phyloP scores from a whole-genome alignment of 495 filamentous ascomycete genomes.

The Penicillium fimorum region DNA sequence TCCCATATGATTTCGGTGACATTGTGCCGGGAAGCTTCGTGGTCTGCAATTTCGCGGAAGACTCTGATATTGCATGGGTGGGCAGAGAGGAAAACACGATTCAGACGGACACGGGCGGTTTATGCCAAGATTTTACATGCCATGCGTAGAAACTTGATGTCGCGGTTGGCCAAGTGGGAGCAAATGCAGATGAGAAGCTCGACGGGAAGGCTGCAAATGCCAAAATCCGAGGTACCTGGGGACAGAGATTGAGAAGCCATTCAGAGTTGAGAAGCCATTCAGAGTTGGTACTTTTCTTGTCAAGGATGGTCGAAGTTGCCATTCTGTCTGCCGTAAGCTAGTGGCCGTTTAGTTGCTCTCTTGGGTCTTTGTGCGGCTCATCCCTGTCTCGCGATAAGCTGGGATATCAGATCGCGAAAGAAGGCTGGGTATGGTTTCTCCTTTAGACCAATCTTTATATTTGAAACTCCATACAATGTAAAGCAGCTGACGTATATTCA shows the following conservation, averaged over 20 bases:
- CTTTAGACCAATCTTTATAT: not conserved
- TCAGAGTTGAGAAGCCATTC: too few relatives aligned
- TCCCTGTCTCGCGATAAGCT: not conserved
- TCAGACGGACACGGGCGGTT: constrained; percentile 10
- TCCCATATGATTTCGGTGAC: constrained; percentile 21
- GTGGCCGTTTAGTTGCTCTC: too few relatives aligned
- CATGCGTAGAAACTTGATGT: constrained; percentile 16
- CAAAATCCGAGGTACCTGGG: too few relatives aligned
- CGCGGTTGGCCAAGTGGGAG: constrained; percentile 9
- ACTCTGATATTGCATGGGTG: constrained; percentile 16
- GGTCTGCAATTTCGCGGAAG: constrained; percentile 14
- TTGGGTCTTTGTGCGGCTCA: too few relatives aligned
- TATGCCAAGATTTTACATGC: constrained; percentile 11
- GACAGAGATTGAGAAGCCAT: too few relatives aligned
- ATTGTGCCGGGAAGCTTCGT: constrained; percentile 13
- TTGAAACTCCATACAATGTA: too few relatives aligned
- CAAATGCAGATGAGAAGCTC: constrained; percentile 1
- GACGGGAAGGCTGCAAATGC: not conserved
- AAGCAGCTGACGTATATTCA: too few relatives aligned
- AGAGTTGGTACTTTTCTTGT: too few relatives aligned
- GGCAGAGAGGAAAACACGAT: constrained; percentile 19
- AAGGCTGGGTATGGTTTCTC: not conserved
- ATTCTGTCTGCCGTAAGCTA: too few relatives aligned
- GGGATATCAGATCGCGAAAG: not conserved
- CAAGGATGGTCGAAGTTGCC: too few relatives aligned